Evolutionary conservation across 805 yeast species (phyloP), one percentile per base, ranked within the genome.

Genomic region (Candida ovalis): DNA sequence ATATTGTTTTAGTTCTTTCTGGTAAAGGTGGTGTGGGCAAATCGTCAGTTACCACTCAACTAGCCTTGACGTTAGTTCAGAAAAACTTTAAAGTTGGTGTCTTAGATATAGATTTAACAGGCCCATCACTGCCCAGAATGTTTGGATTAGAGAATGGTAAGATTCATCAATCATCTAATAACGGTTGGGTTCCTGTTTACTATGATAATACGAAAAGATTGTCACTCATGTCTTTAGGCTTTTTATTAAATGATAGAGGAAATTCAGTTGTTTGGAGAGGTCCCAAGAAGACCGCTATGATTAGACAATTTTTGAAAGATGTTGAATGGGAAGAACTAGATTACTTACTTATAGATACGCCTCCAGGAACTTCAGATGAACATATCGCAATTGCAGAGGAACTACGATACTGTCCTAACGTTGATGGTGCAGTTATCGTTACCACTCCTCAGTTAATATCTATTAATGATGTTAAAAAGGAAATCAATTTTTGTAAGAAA

Each of bases 1-100:
- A 92, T 63, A 81, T 94, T 4, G 63, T 90, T 3, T 74, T 94
- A 32, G 83, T 94, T 10, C 78, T 94, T 2, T 89, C 97, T 0
- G 99, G 97, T 1, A 90, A 90, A 66, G 97, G 97, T 25, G 97
- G 99, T 22, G 99, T 94, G 1, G 99, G 99, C 1, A 94, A 94
- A 64, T 89, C 97, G 12, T 89, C 97, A 0, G 90, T 94, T 1
- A 91, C 99, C 2, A 88, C 97, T 0, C 99, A 94, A 63, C 74
- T 90, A 1, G 98, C 97, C 0, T 73, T 94, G n/a, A 75, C 91
- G 0, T 72, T 94, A 27, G 88, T 83, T 5, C 69, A 74, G 13
- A 72, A 77, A 61, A 96, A 94, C 2, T 80, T 64, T 60, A 84
- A 77, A 57, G 97, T 94, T n/a, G 99, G 99, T 1, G 96, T 94